Conservation (phyloP, 768 basidiomycete species). For the Phlebiopsis gigantea region DNA sequence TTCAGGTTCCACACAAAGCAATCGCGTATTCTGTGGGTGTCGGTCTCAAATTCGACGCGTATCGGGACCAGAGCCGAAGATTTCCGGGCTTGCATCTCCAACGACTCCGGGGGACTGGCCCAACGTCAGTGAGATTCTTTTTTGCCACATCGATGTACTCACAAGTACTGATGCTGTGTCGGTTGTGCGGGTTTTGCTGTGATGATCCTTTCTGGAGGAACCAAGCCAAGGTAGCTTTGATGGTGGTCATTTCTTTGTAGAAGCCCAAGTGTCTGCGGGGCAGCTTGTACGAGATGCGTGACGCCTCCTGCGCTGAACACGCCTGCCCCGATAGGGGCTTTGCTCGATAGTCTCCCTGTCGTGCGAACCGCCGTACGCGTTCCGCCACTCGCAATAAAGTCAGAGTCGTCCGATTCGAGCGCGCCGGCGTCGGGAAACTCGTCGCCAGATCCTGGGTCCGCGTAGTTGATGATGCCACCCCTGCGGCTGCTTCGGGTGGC, state of each 20-base stretch:
- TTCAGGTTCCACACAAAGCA: slow-evolving; percentile 95
- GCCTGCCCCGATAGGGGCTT: slow-evolving; percentile 32
- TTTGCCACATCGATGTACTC: slow-evolving; percentile 26
- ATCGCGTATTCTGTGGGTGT: slow-evolving; percentile 87
- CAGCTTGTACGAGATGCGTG: slow-evolving; percentile 25
- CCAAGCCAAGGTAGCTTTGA: slow-evolving; percentile 85
- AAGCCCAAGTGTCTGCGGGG: slow-evolving; percentile 31
- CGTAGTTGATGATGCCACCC: slow-evolving; percentile 77
- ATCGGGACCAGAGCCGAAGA: slow-evolving; percentile 75
- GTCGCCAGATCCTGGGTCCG: slow-evolving; percentile 80
- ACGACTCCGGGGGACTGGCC: slow-evolving; percentile 47
- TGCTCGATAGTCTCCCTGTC: slow-evolving; percentile 14
- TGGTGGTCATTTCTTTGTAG: slow-evolving; percentile 55
- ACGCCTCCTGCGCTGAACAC: slow-evolving; percentile 49
- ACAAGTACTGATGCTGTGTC: slow-evolving; percentile 74
- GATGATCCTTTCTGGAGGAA: slow-evolving; percentile 79
- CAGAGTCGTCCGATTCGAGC: slow-evolving; percentile 80
- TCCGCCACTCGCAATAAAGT: slow-evolving; percentile 64
- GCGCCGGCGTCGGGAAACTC: slow-evolving; percentile 79
- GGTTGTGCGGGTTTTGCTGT: slow-evolving; percentile 49
- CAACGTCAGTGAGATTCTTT: neutral
- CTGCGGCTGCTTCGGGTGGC: slow-evolving; percentile 43
- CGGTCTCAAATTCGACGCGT: slow-evolving; percentile 92
- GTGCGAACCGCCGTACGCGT: slow-evolving; percentile 43
- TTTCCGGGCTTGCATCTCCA: slow-evolving; percentile 57